A percentile compares a stretch with the other conserved stretches of the same genome.
Conservation (phyloP, 2,329 filamentous ascomycete species). For the Gremmenia infestans region DNA sequence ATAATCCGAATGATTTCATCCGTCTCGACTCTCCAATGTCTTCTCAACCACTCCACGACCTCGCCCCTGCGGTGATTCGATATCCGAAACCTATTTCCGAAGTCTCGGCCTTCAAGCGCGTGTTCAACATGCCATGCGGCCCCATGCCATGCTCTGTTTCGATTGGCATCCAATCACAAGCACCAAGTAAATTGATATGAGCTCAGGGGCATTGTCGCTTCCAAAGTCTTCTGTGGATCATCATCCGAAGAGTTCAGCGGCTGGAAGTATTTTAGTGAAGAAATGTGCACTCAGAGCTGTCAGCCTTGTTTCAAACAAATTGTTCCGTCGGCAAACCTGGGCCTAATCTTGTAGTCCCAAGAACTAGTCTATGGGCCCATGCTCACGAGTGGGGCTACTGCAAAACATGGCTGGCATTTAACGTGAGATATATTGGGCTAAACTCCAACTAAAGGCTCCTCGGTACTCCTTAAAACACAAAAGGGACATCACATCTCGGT, state of each 20-base stretch:
- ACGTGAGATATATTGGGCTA: neutral
- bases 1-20: no score
- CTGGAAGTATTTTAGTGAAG: neutral
- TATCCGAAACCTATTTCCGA: no score
- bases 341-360: neutral
- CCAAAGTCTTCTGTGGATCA: neutral
- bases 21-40: no score
- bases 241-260: neutral
- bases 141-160: neutral
- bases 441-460: neutral
- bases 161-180: neutral
- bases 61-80: no score
- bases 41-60: no score
- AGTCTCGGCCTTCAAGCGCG: no score
- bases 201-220: neutral
- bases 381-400: neutral
- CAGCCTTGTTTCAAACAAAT: conserved; percentile 8
- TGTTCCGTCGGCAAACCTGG: conserved; percentile 1
- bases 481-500: conserved; percentile 1
- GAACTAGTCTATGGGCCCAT: neutral
- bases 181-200: neutral
- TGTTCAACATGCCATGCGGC: no score
- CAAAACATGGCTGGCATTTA: neutral
- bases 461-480: neutral
- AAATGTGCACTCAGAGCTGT: neutral